Conservation (phyloP, 2,329 filamentous ascomycete species). For the Cladosporium cucumerinum region DNA sequence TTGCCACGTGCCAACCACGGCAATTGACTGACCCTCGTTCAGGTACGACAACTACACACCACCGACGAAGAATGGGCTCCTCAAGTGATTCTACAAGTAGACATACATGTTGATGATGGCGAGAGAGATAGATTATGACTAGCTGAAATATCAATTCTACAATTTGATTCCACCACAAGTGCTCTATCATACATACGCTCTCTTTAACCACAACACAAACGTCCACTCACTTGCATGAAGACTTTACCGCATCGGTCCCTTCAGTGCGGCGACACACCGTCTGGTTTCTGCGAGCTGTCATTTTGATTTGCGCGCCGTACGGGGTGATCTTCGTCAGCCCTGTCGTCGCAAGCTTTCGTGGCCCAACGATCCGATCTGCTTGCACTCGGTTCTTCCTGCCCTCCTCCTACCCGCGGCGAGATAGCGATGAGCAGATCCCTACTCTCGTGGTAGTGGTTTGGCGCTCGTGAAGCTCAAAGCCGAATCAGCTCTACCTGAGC, state of each 20-base stretch:
- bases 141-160: not conserved
- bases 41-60: not conserved
- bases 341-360: not conserved
- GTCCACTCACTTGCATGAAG: not conserved
- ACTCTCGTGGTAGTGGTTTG: not conserved
- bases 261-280: not conserved
- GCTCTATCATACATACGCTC: not conserved
- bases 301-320: not conserved
- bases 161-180: not conserved
- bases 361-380: not conserved
- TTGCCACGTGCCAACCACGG: not conserved
- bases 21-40: not conserved
- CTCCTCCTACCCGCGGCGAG: not conserved
- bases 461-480: not conserved
- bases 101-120: not conserved
- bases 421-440: not conserved
- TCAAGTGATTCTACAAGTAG: not conserved
- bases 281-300: not conserved
- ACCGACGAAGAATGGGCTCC: not conserved
- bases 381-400: not conserved
- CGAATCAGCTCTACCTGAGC: not conserved
- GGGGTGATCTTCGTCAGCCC: not conserved
- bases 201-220: not conserved
- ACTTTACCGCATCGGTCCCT: not conserved
- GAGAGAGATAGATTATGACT: not conserved